Evolutionary conservation across 495 filamentous ascomycete species (phyloP), one percentile per base, ranked within the genome.

Genomic region (Ramalina peruviana): DNA sequence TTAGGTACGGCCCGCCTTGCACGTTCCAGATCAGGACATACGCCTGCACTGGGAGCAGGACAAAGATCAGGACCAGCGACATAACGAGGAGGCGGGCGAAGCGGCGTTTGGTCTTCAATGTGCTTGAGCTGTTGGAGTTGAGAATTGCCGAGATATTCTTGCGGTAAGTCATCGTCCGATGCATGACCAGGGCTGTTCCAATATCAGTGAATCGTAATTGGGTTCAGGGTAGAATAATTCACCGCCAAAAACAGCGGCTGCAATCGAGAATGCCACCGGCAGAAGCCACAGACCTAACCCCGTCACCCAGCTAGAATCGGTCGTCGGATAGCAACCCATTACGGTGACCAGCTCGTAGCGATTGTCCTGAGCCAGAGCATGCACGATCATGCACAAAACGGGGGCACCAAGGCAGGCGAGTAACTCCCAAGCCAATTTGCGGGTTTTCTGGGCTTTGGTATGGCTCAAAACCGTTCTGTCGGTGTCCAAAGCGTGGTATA

Each of bases 41-140:
- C 47, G 75, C 51, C 40, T 76, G 69, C 10, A 83, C 53, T 1
- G 88, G 88, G 2, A 88, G 51, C 53, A 82, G 79, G 33, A 76
- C 52, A 36, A 86, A 15, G 12, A 93, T 69, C 63, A 93, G 72
- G 43, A 73, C 56, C 23, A 84, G 57, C n/a, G 83, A 71, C 57
- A 94, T 74, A 50, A 80, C 63, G 61, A 90, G 92, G 33, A 95
- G 78, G 48, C 90, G 85, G 36, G 83, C 57, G 64, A 86, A 89
- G 27, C 83, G 75, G 5, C 83, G 79, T 42, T 79, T 83, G 60
- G 61, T 84, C 58, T 70, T 65, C 44, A 62, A 75, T 49, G 69
- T 79, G 51, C 73, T 75, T 10, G 45, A 48, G 30, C 21, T 48
- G 23, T 71, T 68, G 39, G 76, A 68, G 21, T 60, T 62, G n/a